Evolutionary conservation across 768 basidiomycete genomes (phyloP).

Genomic region (Strobilomyces echinocephalus): DNA sequence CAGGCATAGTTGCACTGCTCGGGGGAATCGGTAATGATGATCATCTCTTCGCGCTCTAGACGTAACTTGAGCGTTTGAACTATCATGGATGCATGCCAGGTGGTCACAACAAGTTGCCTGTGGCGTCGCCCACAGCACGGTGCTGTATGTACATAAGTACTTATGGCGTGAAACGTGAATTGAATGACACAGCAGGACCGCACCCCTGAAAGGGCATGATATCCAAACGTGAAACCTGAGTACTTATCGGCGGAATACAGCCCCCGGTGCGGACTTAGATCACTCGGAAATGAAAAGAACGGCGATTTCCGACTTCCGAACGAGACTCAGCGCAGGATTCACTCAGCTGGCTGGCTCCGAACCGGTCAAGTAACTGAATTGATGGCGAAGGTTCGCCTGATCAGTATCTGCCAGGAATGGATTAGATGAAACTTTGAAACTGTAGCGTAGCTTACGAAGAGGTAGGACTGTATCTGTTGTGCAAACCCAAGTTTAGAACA

Average conservation of each 20-base stretch:
- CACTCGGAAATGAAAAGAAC: background rate
- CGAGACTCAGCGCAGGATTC: too few species aligned
- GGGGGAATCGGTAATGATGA: background rate
- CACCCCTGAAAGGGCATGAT: too few species aligned
- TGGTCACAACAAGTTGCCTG: background rate
- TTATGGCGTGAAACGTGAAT: background rate
- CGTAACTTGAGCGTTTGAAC: background rate
- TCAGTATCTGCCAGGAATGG: too few species aligned
- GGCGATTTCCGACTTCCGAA: conserved; percentile 8
- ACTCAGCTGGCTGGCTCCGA: too few species aligned
- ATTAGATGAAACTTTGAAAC: too few species aligned
- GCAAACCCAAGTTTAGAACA: background rate
- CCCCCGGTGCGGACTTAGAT: conserved; percentile 4
- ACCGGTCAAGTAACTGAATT: too few species aligned
- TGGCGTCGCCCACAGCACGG: conserved; percentile 11
- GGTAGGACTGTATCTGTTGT: background rate
- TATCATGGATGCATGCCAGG: conserved; percentile 6
- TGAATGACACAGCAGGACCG: too few species aligned
- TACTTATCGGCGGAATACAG: conserved; percentile 9
- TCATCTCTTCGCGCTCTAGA: background rate
- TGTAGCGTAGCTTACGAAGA: background rate
- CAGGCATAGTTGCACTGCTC: background rate
- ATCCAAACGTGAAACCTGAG: background rate
- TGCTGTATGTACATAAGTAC: background rate
- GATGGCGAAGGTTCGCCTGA: too few species aligned